Conservation (phyloP, 2,329 filamentous ascomycete species). For the Trichoderma sp. region DNA sequence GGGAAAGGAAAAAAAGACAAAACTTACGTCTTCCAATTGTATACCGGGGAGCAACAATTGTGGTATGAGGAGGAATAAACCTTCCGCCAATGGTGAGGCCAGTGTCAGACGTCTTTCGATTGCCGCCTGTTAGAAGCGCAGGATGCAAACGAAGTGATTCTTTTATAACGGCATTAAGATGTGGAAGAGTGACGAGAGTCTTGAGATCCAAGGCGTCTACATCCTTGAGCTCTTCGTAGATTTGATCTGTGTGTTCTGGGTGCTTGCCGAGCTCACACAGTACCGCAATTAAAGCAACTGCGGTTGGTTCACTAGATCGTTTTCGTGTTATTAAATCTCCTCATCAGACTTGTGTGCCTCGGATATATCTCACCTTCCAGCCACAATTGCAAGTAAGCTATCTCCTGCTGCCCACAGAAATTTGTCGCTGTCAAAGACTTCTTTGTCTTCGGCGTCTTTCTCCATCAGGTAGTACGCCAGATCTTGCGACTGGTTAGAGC, state of each 20-base stretch:
- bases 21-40: constrained; percentile 44
- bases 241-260: constrained; percentile 26
- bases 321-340: neutral
- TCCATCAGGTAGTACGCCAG: constrained; percentile 28
- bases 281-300: constrained; percentile 30
- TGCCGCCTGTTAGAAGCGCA: constrained; percentile 31
- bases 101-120: constrained; percentile 31
- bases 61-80: constrained; percentile 32
- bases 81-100: constrained; percentile 31
- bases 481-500: constrained; percentile 13
- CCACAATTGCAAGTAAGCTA: neutral
- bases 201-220: constrained; percentile 33
- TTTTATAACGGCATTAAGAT: constrained; percentile 35
- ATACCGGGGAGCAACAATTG: constrained; percentile 32
- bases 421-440: neutral
- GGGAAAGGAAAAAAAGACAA: too few species aligned
- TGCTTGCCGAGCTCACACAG: constrained; percentile 32
- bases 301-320: constrained; percentile 31
- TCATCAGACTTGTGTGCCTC: neutral
- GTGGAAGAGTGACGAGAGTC: constrained; percentile 30
- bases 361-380: neutral
- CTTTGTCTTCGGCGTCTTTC: neutral
- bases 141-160: constrained; percentile 36
- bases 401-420: neutral
- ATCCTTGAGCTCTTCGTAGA: constrained; percentile 24